A percentile compares a stretch with the other conserved stretches of the same genome.
Conservation (phyloP, 805 yeast genomes). For the Candida awuae region DNA sequence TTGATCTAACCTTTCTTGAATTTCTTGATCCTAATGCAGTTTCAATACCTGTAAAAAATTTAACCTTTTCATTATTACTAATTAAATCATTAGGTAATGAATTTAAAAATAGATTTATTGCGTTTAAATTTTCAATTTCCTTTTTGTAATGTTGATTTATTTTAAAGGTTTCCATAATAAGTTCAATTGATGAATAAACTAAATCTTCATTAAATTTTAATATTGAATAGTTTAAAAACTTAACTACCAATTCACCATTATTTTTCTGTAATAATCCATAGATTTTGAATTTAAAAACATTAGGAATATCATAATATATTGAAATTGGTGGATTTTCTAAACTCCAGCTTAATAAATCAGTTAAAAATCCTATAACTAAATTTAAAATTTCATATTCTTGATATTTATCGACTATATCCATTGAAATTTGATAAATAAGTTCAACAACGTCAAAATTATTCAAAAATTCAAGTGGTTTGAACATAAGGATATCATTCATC, state of each 20-base stretch:
- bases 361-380: constrained; percentile 64
- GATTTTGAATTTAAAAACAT: constrained; percentile 40
- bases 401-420: constrained; percentile 41
- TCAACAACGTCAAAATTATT: constrained; percentile 38
- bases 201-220: constrained; percentile 64
- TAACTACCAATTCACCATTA: constrained; percentile 52
- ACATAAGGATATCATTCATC: constrained; percentile 71
- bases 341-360: constrained; percentile 83
- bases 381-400: constrained; percentile 67
- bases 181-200: constrained; percentile 66
- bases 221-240: constrained; percentile 58
- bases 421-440: constrained; percentile 50
- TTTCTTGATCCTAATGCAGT: constrained; percentile 60
- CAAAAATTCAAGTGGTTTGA: constrained; percentile 51
- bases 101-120: constrained; percentile 51
- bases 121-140: constrained; percentile 36
- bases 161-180: constrained; percentile 55
- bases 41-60: constrained; percentile 49
- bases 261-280: constrained; percentile 30
- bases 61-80: constrained; percentile 57
- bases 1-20: constrained; percentile 61
- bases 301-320: constrained; percentile 49
- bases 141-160: constrained; percentile 40
- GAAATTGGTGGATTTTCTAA: constrained; percentile 74
- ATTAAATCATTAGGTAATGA: constrained; percentile 58